phyloP scores from a whole-genome alignment of 352 stramenopile species.

The Stramenopiles sp. region DNA sequence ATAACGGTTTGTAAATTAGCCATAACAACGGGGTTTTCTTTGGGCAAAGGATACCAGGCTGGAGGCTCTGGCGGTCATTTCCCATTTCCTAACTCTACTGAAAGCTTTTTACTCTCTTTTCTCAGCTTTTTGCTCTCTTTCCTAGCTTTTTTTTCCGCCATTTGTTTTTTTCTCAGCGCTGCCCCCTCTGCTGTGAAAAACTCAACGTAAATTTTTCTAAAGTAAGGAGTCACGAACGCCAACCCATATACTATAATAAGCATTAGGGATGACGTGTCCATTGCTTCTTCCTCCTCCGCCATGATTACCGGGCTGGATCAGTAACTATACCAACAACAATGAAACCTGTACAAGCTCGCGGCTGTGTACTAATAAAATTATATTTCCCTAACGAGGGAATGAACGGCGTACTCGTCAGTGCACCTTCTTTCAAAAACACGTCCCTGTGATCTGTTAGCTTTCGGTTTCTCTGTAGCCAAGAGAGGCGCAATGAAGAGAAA shows the following conservation, averaged over 20 bases:
- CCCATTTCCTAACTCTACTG: background rate
- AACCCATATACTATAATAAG: background rate
- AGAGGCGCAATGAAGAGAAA: too few species aligned
- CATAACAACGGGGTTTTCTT: background rate
- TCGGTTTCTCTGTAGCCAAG: too few species aligned
- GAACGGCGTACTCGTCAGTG: too few species aligned
- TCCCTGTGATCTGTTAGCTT: too few species aligned
- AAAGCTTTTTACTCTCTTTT: conserved; percentile 3
- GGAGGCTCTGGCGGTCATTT: background rate
- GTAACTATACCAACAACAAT: too few species aligned
- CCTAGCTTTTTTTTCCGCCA: conserved; percentile 1
- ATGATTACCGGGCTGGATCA: too few species aligned
- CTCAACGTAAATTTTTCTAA: background rate
- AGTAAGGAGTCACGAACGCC: background rate
- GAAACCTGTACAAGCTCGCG: too few species aligned
- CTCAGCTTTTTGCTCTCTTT: conserved; percentile 1
- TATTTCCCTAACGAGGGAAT: too few species aligned
- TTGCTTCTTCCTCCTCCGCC: background rate
- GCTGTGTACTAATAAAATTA: too few species aligned
- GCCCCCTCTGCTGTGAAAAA: background rate
- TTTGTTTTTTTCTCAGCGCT: conserved; percentile 7
- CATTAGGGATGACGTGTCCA: background rate
- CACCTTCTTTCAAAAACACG: too few species aligned
- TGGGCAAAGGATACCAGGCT: background rate
- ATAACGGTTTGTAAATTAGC: background rate